Base-by-base conservation (phyloP, 768 basidiomycete species). In the Pulveroboletus sp. region DNA sequence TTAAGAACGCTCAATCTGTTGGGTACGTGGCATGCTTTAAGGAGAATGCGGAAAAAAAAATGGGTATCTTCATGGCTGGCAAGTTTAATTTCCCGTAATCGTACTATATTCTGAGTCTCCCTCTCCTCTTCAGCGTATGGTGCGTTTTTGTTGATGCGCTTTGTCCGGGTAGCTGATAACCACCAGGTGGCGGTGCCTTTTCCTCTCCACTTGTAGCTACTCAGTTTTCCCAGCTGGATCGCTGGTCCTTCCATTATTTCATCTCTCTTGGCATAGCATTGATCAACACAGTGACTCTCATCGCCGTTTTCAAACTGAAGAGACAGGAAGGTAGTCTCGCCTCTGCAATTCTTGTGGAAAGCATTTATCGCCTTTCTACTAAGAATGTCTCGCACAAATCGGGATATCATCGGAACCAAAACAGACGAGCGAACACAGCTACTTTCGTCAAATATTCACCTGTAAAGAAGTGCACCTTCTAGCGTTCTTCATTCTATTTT, bases 1-100 rank as follows among this genome's bases (percentile, higher is more conserved):
- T 53, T 32, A 56, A 86, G 81, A 82, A 87, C 52, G 85, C 86
- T 0, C 85, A 86, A 67, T 77, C 85, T 1, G 85, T 85, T 58
- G 83, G 81, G 8, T 88, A 77, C 52, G 79, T 89, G 11, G 85
- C 82, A 3, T 74, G 71, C 39, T 66, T 86, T 7, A 75, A 75
- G 52, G 67, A 75, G n/a, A 76, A 81, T 39, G 63, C 80, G 0
- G 76, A 81, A 50, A 62, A 69, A 0, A 88, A 87, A 62, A 86
- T 90, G 82, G 80, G 86, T 6, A 41, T 89, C 15, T 59, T 86
- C 82, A 85, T 56, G 82, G 72, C 76, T 36, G 47, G 64, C 42
- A 51, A 56, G 49, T 41, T 11, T 11, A 39, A 30, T 2, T 15
- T 8, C 26, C 32, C 6, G 5, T 28, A 15, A 6, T 11, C 32